phyloP scores from a whole-genome alignment of 345 rosid species.

The Euphorbia lathyris region DNA sequence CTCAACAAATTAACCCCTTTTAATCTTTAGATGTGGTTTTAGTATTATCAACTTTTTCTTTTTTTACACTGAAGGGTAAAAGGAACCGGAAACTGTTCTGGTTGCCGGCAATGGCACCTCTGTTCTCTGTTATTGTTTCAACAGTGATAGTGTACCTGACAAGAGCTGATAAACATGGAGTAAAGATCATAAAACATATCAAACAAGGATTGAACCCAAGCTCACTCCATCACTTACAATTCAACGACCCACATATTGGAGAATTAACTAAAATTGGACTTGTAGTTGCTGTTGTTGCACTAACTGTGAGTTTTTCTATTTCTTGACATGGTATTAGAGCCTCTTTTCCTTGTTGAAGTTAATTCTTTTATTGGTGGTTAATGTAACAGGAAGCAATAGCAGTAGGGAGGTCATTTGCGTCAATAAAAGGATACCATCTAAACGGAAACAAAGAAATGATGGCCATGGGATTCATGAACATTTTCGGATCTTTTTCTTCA shows the following conservation, averaged over 20 bases:
- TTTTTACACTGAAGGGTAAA: too few relatives aligned
- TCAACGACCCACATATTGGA: constrained; percentile 55
- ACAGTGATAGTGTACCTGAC: constrained; percentile 72
- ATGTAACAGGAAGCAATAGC: constrained; percentile 72
- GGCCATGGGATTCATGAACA: constrained; percentile 76
- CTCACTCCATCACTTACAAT: constrained; percentile 57
- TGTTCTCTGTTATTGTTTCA: constrained; percentile 60
- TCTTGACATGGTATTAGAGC: too few relatives aligned
- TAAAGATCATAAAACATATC: constrained; percentile 68
- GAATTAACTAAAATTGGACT: constrained; percentile 65
- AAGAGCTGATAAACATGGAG: constrained; percentile 82
- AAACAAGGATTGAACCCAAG: constrained; percentile 78
- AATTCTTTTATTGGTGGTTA: background rate
- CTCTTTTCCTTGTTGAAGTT: too few relatives aligned
- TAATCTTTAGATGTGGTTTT: too few relatives aligned
- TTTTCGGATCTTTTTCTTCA: constrained; percentile 76
- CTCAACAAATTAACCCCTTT: background rate
- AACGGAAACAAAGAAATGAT: constrained; percentile 95
- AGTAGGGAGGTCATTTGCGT: constrained; percentile 79
- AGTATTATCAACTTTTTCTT: too few relatives aligned
- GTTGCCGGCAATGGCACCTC: constrained; percentile 85
- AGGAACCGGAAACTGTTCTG: constrained; percentile 75
- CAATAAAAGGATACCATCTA: constrained; percentile 69
- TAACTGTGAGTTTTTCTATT: constrained; percentile 46
- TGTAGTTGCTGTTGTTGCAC: constrained; percentile 59